A percentile compares a stretch with the other conserved stretches of the same genome.
phyloP scores from a whole-genome alignment of 768 basidiomycete genomes.

The Rubroboletus pulcherrimus region DNA sequence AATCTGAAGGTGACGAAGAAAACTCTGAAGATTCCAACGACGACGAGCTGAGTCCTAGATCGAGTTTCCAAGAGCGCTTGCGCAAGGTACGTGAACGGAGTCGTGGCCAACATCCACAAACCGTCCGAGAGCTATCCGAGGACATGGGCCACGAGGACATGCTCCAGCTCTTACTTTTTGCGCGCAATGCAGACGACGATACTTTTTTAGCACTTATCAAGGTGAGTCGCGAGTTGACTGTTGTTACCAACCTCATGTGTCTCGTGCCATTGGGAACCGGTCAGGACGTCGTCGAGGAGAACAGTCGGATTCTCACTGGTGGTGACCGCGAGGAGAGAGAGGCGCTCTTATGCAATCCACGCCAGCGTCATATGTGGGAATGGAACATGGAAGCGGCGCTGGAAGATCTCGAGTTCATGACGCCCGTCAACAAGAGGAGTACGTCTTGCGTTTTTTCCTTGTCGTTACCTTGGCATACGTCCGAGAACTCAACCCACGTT shows the following conservation, averaged over 20 bases:
- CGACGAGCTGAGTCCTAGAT: slow-evolving; percentile 31
- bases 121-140: slow-evolving; percentile 11
- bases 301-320: slow-evolving; percentile 45
- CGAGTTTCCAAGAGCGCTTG: slow-evolving; percentile 37
- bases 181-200: slow-evolving; percentile 55
- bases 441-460: slow-evolving; percentile 24
- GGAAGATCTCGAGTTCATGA: slow-evolving; percentile 26
- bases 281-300: slow-evolving; percentile 61
- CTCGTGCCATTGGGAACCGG: slow-evolving; percentile 34
- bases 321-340: slow-evolving; percentile 49
- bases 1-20: slow-evolving; percentile 24
- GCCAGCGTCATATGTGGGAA: slow-evolving; percentile 50
- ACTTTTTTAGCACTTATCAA: slow-evolving; percentile 52
- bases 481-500: not conserved
- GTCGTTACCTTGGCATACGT: not conserved
- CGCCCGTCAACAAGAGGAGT: slow-evolving; percentile 42
- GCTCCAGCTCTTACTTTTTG: slow-evolving; percentile 18
- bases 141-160: slow-evolving; percentile 27
- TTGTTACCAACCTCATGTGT: not conserved
- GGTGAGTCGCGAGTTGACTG: slow-evolving; percentile 34
- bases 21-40: slow-evolving; percentile 30
- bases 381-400: slow-evolving; percentile 29
- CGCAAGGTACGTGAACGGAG: slow-evolving; percentile 28
- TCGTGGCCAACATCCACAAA: slow-evolving; percentile 13
- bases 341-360: slow-evolving; percentile 56